These are phyloP conservation scores for Quercus bicolor DNA, from an alignment of 306 rosid species.

Conservation along the genomic window DNA sequence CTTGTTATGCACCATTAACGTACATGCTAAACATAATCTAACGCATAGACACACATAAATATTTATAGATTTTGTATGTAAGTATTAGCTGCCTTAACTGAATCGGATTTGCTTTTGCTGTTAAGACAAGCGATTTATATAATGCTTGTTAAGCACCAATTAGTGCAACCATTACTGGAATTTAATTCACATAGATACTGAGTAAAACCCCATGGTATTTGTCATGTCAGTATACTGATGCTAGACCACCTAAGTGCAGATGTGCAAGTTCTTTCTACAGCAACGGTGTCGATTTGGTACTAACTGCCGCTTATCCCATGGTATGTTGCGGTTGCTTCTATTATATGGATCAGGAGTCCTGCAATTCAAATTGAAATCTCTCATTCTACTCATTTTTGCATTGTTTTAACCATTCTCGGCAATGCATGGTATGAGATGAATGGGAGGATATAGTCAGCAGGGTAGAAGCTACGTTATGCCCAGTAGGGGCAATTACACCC, in stretches of 20 bases:
- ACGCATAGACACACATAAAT: neutral
- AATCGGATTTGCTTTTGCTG: constrained; percentile 13
- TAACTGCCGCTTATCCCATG: constrained; percentile 94
- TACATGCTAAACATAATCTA: neutral
- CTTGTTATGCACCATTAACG: neutral
- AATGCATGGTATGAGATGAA: constrained; percentile 20
- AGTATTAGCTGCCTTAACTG: neutral
- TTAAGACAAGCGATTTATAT: constrained; percentile 9
- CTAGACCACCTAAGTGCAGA: constrained; percentile 79
- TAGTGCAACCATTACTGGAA: constrained; percentile 13
- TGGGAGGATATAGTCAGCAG: neutral
- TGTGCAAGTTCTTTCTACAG: constrained; percentile 93
- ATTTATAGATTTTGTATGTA: neutral
- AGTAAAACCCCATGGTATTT: constrained; percentile 34
- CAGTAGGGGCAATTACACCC: too few relatives aligned
- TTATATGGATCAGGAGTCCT: constrained; percentile 22
- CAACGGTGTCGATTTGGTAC: constrained; percentile 90
- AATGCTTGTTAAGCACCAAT: neutral
- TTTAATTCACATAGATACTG: constrained; percentile 22
- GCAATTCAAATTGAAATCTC: constrained; percentile 12
- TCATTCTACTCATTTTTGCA: constrained; percentile 4
- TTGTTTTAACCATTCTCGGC: constrained; percentile 1
- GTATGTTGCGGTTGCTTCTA: constrained; percentile 52
- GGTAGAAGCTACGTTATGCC: too few relatives aligned
- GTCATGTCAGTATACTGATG: constrained; percentile 52